Conservation (phyloP, 768 basidiomycete species). For the Leccinum truebloodii region DNA sequence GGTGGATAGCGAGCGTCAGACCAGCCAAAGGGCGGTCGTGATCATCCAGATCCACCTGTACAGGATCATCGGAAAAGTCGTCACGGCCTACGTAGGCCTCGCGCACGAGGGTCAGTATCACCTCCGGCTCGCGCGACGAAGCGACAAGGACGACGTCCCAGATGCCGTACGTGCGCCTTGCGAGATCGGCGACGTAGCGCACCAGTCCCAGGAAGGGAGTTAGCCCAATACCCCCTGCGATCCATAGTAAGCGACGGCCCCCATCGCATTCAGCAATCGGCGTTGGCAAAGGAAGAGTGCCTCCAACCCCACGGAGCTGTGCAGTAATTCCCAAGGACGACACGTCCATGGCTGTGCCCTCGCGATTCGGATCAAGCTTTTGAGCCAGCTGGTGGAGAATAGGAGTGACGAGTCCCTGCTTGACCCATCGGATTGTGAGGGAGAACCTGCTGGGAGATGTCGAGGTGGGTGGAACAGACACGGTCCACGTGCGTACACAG, state of each 20-base stretch:
- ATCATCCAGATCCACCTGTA: neutral
- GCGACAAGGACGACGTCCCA: constrained; percentile 50
- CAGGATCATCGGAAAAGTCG: neutral
- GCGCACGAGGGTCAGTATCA: constrained; percentile 46
- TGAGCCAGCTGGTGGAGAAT: constrained; percentile 48
- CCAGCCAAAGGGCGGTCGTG: constrained; percentile 2
- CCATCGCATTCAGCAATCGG: constrained; percentile 27
- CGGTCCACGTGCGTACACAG: constrained; percentile 64
- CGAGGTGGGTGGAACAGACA: constrained; percentile 38
- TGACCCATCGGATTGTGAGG: constrained; percentile 57
- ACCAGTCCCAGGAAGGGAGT: constrained; percentile 66
- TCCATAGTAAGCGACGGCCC: constrained; percentile 46
- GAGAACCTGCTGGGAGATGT: constrained; percentile 30
- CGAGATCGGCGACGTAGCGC: constrained; percentile 16
- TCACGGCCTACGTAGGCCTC: constrained; percentile 23
- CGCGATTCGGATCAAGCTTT: constrained; percentile 10
- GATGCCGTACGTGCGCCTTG: constrained; percentile 16
- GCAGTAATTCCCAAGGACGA: constrained; percentile 41
- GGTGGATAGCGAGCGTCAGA: constrained; percentile 18
- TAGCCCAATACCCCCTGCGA: constrained; percentile 66
- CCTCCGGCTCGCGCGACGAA: constrained; percentile 55
- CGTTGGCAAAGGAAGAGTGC: constrained; percentile 41
- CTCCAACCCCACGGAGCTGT: constrained; percentile 53
- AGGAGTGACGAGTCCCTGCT: constrained; percentile 55
- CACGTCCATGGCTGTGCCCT: constrained; percentile 10